Percentiles rank a stretch among this genome's conserved stretches.
Evolutionary conservation across 768 basidiomycete species (phyloP).

Genomic region (Lactarius sanguifluus): DNA sequence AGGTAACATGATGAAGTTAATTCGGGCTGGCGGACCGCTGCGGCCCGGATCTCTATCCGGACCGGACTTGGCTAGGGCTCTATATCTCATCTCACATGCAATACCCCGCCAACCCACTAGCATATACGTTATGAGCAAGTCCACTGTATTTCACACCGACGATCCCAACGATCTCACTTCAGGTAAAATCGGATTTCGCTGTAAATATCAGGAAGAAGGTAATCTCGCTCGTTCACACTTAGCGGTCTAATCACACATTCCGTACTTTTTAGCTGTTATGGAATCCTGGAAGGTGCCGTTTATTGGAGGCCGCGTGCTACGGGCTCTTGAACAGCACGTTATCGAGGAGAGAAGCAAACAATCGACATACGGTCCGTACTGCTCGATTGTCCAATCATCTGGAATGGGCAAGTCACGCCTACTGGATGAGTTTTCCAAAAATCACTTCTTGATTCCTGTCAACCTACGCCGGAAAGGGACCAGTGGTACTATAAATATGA

Average conservation of each 20-base stretch:
- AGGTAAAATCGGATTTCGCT: too few species aligned
- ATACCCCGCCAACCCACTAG: too few species aligned
- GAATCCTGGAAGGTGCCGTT: background rate
- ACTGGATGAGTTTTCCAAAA: background rate
- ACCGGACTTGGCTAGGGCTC: too few species aligned
- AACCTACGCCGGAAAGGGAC: background rate
- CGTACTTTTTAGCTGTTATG: background rate
- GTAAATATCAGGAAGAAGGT: background rate
- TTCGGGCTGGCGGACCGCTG: background rate
- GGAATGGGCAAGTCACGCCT: background rate
- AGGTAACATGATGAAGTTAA: conserved; percentile 5
- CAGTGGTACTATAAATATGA: background rate
- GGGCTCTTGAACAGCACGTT: background rate
- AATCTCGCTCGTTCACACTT: background rate
- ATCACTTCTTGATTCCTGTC: background rate
- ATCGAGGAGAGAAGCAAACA: background rate
- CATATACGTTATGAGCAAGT: too few species aligned
- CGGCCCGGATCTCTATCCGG: too few species aligned
- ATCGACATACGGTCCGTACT: background rate
- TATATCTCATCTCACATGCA: too few species aligned
- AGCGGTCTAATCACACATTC: too few species aligned
- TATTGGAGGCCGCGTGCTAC: background rate
- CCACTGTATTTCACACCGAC: too few species aligned
- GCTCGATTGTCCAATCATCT: background rate
- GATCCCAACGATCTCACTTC: too few species aligned